Evolutionary conservation across 495 filamentous ascomycete genomes (phyloP), one percentile per base, ranked within the genome.

Genomic region (Hypoxylon lenormandii): DNA sequence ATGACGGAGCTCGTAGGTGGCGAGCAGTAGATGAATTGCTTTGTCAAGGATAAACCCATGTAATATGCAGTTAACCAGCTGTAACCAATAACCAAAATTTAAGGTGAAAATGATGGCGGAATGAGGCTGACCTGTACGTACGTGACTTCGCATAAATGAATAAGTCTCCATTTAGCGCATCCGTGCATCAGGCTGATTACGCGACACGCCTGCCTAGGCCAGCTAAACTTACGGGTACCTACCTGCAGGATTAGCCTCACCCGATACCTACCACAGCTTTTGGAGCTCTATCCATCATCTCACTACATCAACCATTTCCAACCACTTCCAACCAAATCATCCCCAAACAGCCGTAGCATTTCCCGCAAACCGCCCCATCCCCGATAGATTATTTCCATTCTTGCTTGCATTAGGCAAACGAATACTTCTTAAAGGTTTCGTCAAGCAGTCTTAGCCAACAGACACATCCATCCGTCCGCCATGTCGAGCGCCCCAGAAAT

Each of bases 401-500:
- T 36, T 22, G 23, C 8, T 36, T 22, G 23, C 49, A 37, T 45
- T 28, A 16, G 36, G 5, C 38, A 53, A 53, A 46, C 42, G 11
- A 19, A 28, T 21, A n/a, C 22, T 26, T 42, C 23, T 16, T 15
- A 38, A 33, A 56, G 50, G 15, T 5, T 22, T 22, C 3, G 10
- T 23, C 40, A 0, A 45, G 3, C 8, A 40, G 16, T 22, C 40
- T 13, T 37, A 65, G 23, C 37, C 60, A 45, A 26, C 21, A 50
- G 28, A 52, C 55, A 12, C 33, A 60, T 60, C 13, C 52, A 50
- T 16, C 46, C 15, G 8, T 55, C 47, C 40, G 50, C 23, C 72
- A 96, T 96, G 93, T 92, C 93, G 58, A 94, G 92, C 60, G 84
- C 91, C 74, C 92, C 94, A 85, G 90, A 94, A 80, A 64, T 84